These are phyloP conservation scores for Mastigamoeba balamuthi DNA, from an alignment of 78 protist genomes.

Conservation along the genomic window DNA sequence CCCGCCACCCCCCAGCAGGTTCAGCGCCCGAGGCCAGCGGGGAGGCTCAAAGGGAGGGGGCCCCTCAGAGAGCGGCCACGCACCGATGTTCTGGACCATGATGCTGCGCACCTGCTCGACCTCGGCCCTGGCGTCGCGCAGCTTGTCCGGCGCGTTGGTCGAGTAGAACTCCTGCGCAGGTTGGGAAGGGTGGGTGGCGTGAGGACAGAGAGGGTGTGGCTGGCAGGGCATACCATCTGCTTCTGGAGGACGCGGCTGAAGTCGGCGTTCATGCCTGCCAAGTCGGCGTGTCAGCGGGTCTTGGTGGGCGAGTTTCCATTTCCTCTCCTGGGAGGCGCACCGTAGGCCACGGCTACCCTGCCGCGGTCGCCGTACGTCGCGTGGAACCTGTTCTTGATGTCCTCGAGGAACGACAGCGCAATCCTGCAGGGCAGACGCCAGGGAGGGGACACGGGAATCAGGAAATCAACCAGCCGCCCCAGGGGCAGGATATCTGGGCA, in stretches of 20 bases:
- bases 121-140: constrained; percentile 31
- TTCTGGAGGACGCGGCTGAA: constrained; percentile 48
- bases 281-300: no score
- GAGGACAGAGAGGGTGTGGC: not conserved
- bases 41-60: not conserved
- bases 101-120: constrained; percentile 68
- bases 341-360: constrained; percentile 54
- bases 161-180: not conserved
- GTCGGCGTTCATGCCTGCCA: constrained; percentile 31
- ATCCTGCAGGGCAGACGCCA: constrained; percentile 6
- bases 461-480: no score
- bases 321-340: constrained; percentile 1
- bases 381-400: constrained; percentile 57
- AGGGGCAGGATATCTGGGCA: no score
- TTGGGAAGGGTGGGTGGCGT: not conserved
- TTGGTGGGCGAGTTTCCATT: no score
- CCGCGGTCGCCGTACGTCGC: constrained; percentile 48
- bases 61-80: not conserved
- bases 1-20: not conserved
- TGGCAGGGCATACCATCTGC: constrained; percentile 24
- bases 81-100: constrained; percentile 74
- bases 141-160: constrained; percentile 3
- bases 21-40: not conserved
- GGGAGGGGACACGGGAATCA: not conserved
- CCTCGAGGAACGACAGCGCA: constrained; percentile 74